These are phyloP conservation scores for Mycosarcoma maydis DNA, from an alignment of 1,284 basidiomycete genomes.

Conservation along the genomic window DNA sequence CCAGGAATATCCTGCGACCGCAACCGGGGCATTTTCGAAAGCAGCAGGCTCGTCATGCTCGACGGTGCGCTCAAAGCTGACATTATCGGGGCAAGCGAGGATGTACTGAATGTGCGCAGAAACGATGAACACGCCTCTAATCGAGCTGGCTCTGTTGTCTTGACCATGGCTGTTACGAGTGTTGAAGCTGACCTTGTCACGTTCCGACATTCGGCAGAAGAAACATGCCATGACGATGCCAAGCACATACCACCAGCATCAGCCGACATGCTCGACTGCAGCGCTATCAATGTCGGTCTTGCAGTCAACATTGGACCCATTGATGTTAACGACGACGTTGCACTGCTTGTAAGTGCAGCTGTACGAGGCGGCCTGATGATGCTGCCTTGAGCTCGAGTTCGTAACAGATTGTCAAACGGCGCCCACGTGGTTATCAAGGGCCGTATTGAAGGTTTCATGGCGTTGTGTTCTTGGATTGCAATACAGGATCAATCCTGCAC, in stretches of 20 bases:
- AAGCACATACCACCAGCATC: no score
- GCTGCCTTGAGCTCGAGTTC: neutral
- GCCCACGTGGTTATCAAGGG: neutral
- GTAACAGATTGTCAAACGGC: no score
- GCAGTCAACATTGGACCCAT: no score
- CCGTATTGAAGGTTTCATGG: conserved; percentile 26
- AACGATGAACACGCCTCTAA: neutral
- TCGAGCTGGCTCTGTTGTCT: neutral
- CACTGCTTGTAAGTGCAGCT: no score
- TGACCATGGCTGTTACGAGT: neutral
- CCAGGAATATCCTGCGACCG: conserved; percentile 7
- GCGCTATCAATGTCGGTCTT: no score
- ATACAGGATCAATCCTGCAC: no score
- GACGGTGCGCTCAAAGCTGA: neutral
- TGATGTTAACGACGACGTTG: no score
- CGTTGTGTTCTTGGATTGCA: neutral
- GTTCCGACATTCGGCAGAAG: no score
- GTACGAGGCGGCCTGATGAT: neutral
- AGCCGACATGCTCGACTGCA: no score
- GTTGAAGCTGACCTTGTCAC: no score
- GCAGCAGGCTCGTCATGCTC: neutral
- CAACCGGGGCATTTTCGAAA: conserved; percentile 8
- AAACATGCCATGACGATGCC: no score
- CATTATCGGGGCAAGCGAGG: neutral
- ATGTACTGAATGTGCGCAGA: conserved; percentile 18